Percentiles rank a stretch among this genome's conserved stretches.
Evolutionary conservation across 495 filamentous ascomycete genomes (phyloP).

Genomic region (Neurospora terricola): DNA sequence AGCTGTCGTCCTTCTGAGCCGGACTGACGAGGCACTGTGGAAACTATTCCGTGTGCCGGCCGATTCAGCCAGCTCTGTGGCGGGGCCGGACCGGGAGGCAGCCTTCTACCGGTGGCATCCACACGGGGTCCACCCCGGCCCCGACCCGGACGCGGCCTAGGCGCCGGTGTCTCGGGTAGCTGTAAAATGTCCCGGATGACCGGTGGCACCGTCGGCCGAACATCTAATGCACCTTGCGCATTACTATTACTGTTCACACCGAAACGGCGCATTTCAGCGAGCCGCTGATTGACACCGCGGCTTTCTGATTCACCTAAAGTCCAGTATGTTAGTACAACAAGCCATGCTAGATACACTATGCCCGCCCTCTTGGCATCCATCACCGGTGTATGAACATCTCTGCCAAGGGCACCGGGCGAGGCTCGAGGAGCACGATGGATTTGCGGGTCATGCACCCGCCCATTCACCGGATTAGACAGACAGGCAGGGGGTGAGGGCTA

Average conservation of each 20-base stretch:
- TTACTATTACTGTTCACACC: constrained; percentile 11
- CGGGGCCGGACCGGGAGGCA: constrained; percentile 56
- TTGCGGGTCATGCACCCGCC: neutral
- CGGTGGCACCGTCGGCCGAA: constrained; percentile 37
- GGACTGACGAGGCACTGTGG: neutral
- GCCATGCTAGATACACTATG: neutral
- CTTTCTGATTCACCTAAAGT: constrained; percentile 7
- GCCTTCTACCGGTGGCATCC: constrained; percentile 34
- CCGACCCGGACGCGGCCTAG: constrained; percentile 46
- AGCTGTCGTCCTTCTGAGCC: neutral
- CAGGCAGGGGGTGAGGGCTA: neutral
- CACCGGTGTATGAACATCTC: neutral
- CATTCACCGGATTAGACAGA: neutral
- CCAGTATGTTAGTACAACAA: neutral
- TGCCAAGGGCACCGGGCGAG: neutral
- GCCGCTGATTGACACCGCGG: constrained; percentile 41
- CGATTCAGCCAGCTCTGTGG: constrained; percentile 59
- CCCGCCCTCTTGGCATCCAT: neutral
- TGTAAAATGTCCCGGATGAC: constrained; percentile 50
- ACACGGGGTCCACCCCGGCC: constrained; percentile 13
- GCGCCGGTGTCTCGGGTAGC: constrained; percentile 60
- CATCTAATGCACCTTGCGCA: constrained; percentile 9
- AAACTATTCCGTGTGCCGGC: neutral
- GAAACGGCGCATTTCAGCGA: constrained; percentile 36
- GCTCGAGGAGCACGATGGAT: neutral